Conservation (phyloP, 176 grass and related monocot genomes). For the Carex scoparia region DNA sequence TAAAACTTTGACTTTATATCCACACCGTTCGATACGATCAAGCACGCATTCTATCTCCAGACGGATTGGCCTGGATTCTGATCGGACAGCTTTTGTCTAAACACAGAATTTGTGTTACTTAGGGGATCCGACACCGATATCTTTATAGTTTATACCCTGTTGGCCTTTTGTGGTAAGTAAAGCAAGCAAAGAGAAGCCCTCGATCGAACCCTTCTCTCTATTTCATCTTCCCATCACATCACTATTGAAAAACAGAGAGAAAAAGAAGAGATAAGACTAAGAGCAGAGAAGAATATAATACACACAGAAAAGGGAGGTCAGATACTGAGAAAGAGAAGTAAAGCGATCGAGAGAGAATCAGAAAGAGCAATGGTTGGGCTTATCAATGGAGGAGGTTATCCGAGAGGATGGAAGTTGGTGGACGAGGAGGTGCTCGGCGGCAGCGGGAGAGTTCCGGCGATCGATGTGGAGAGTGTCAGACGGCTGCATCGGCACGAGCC, state of each 20-base stretch:
- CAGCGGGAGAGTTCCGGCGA: background rate
- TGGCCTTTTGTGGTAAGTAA: background rate
- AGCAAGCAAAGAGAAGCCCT: background rate
- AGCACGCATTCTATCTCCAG: too few relatives aligned
- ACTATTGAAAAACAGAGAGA: background rate
- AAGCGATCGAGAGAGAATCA: background rate
- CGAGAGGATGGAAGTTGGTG: slow-evolving; percentile 32
- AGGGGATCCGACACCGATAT: too few relatives aligned
- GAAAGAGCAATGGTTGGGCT: background rate
- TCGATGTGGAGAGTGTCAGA: slow-evolving; percentile 49
- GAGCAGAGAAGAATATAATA: background rate
- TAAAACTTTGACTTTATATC: too few relatives aligned
- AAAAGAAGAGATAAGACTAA: background rate
- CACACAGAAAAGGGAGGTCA: background rate
- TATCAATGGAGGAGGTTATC: background rate
- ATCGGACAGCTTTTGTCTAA: too few relatives aligned
- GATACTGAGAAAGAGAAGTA: background rate
- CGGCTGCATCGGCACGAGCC: slow-evolving; percentile 59
- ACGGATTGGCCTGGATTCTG: too few relatives aligned
- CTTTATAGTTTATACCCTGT: background rate
- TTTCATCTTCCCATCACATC: background rate
- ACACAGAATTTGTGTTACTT: too few relatives aligned
- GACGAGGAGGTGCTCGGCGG: slow-evolving; percentile 23
- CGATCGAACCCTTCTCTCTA: background rate
- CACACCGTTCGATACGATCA: too few relatives aligned